These are phyloP conservation scores for Parachaetomium inaequale DNA, from an alignment of 495 filamentous ascomycete genomes.

Conservation along the genomic window DNA sequence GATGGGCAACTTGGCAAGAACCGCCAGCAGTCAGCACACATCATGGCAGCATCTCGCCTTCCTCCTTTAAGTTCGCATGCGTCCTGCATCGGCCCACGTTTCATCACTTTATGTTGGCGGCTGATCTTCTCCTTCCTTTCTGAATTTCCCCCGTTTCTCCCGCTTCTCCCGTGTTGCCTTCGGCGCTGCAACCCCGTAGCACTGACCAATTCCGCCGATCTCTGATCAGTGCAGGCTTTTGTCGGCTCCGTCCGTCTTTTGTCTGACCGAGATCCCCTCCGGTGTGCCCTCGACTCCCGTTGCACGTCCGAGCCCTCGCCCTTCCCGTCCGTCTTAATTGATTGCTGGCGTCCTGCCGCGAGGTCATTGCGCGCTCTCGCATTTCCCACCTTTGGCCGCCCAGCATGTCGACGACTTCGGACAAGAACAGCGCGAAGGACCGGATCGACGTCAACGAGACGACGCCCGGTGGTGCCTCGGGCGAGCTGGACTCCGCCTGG, in stretches of 20 bases:
- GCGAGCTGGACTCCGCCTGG: conserved; percentile 34
- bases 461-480: background rate
- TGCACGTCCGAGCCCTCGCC: background rate
- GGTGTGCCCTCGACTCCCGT: background rate
- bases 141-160: conserved; percentile 5
- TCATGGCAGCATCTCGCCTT: background rate
- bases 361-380: background rate
- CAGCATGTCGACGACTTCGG: conserved; percentile 20
- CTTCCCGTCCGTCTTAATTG: background rate
- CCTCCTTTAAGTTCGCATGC: conserved; percentile 6
- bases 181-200: conserved; percentile 19
- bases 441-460: conserved; percentile 1
- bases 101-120: conserved; percentile 13
- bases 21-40: background rate
- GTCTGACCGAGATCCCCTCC: conserved; percentile 6
- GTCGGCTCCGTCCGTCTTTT: background rate
- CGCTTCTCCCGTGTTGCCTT: conserved; percentile 7
- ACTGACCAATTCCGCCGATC: conserved; percentile 9
- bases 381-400: background rate
- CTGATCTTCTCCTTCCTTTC: conserved; percentile 9
- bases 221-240: background rate
- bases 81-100: conserved; percentile 12
- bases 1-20: conserved; percentile 1
- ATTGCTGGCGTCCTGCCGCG: background rate
- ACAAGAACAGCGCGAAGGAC: conserved; percentile 18